These are phyloP conservation scores for Aphanomyces invadans DNA, from an alignment of 352 stramenopile genomes.

Conservation along the genomic window DNA sequence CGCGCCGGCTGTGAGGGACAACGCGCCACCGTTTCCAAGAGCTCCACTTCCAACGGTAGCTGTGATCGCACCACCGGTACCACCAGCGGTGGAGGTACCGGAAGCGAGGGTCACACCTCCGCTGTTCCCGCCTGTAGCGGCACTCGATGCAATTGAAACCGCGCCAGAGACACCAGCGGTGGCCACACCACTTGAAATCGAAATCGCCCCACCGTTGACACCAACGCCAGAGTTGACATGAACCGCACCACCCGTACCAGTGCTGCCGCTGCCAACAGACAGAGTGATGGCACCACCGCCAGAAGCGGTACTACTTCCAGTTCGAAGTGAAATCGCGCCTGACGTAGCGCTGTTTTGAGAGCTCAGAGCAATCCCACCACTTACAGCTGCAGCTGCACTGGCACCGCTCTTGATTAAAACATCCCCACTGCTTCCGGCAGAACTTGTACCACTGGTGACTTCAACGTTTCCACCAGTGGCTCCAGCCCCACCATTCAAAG, in stretches of 20 bases:
- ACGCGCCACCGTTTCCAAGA: background rate
- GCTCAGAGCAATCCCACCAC: background rate
- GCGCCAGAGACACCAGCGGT: background rate
- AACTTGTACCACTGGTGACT: slow-evolving; percentile 29
- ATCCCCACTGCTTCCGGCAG: slow-evolving; percentile 21
- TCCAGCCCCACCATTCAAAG: slow-evolving; percentile 24
- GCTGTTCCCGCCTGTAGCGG: background rate
- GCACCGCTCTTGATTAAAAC: background rate
- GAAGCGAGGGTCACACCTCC: background rate
- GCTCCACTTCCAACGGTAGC: slow-evolving; percentile 7
- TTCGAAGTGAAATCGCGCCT: slow-evolving; percentile 17
- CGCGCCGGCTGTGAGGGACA: slow-evolving; percentile 28
- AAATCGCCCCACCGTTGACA: slow-evolving; percentile 3
- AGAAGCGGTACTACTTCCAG: background rate
- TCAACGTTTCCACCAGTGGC: slow-evolving; percentile 35
- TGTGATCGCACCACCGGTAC: slow-evolving; percentile 2
- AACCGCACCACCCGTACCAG: background rate
- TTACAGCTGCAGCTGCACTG: background rate
- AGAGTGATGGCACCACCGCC: slow-evolving; percentile 12
- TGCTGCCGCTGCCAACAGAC: slow-evolving; percentile 1
- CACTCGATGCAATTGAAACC: slow-evolving; percentile 12
- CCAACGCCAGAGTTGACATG: background rate
- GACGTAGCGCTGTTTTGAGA: background rate
- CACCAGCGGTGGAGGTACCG: background rate
- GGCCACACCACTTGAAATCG: slow-evolving; percentile 12